These are phyloP conservation scores for Friedmanniomyces simplex DNA, from an alignment of 495 filamentous ascomycete species.

Conservation along the genomic window DNA sequence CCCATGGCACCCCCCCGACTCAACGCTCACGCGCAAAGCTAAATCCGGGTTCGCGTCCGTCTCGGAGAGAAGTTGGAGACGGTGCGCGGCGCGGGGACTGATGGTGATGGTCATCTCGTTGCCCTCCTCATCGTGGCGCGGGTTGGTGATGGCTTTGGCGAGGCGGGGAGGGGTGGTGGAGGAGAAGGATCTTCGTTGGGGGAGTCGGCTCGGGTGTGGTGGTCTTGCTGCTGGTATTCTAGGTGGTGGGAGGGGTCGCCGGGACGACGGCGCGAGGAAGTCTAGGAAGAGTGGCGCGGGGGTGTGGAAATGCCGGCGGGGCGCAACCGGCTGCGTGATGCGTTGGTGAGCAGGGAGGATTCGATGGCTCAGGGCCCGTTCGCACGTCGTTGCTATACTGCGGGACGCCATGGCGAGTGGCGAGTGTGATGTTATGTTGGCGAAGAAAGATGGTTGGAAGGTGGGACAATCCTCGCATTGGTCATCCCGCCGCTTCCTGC, in stretches of 20 bases:
- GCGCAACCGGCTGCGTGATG: neutral
- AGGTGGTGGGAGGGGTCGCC: neutral
- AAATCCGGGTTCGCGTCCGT: conserved; percentile 72
- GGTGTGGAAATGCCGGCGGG: conserved; percentile 2
- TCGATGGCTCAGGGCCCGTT: neutral
- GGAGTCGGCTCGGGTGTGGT: neutral
- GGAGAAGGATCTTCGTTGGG: neutral
- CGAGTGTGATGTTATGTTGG: neutral
- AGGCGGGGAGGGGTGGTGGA: neutral
- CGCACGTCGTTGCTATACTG: neutral
- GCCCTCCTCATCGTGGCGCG: conserved; percentile 64
- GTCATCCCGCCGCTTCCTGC: too few relatives aligned
- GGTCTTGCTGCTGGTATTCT: neutral
- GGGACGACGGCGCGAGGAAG: conserved; percentile 26
- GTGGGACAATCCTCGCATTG: too few relatives aligned
- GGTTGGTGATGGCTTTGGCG: conserved; percentile 43
- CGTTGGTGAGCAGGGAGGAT: neutral
- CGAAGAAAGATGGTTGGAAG: too few relatives aligned
- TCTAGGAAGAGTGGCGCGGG: conserved; percentile 23
- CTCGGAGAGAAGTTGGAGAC: conserved; percentile 58
- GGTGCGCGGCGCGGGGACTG: conserved; percentile 66
- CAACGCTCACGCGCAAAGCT: conserved; percentile 79
- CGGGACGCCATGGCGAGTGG: neutral
- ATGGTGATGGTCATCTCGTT: conserved; percentile 70
- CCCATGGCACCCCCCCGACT: conserved; percentile 89